Evolutionary conservation across 2,329 filamentous ascomycete genomes (phyloP).

Genomic region (Trichoderma hamatum): DNA sequence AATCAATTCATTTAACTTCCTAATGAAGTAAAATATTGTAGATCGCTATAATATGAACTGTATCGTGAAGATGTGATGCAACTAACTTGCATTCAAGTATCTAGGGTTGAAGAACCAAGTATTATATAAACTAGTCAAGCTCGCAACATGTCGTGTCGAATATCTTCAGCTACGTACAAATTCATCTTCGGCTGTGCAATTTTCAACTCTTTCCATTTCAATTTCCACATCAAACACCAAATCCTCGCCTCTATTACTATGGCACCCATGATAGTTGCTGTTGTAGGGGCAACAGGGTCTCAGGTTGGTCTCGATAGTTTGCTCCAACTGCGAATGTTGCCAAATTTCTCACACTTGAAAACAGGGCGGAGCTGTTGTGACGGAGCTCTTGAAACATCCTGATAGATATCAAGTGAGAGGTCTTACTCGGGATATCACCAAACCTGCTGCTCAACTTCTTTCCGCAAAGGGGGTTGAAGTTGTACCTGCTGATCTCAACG

Average conservation of each 20-base stretch:
- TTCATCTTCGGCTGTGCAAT: too few species aligned
- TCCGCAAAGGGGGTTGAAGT: background rate
- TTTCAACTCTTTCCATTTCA: background rate
- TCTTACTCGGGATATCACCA: background rate
- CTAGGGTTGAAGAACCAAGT: too few species aligned
- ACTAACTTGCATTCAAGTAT: too few species aligned
- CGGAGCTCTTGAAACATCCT: conserved; percentile 1
- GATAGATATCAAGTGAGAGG: background rate
- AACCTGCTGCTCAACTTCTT: background rate
- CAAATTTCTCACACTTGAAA: background rate
- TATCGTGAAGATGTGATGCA: too few species aligned
- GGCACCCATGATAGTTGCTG: background rate
- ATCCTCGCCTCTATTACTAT: too few species aligned
- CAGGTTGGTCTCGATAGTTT: background rate
- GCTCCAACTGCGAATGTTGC: background rate
- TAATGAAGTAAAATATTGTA: too few species aligned
- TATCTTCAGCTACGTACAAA: too few species aligned
- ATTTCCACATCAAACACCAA: background rate
- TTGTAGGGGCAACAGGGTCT: conserved; percentile 7
- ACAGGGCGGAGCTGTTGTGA: background rate
- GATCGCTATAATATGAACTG: too few species aligned
- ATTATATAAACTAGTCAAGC: too few species aligned
- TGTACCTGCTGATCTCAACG: background rate
- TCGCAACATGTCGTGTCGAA: too few species aligned
- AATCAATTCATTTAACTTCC: too few species aligned